Evolutionary conservation across 2,329 filamentous ascomycete species (phyloP).

Genomic region (Tolypocladium guangdongense): DNA sequence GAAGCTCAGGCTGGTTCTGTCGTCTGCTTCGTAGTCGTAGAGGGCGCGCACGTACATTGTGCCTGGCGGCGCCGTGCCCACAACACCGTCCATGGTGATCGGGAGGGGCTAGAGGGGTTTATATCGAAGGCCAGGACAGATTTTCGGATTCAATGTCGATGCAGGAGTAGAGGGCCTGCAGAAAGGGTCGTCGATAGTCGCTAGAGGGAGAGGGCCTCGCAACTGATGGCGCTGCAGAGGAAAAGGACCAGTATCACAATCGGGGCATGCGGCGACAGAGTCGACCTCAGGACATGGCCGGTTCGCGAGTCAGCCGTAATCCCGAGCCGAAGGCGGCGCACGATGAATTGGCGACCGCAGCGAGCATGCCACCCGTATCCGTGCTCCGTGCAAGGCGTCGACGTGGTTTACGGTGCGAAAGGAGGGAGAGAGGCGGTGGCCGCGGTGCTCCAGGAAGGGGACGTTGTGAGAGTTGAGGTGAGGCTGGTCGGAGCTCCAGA

Average conservation of each 20-base stretch:
- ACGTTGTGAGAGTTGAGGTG: not conserved
- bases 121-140: not conserved
- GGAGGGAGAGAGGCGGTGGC: not conserved
- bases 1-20: slow-evolving; percentile 93
- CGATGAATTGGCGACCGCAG: slow-evolving; percentile 5
- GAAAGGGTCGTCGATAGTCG: slow-evolving; percentile 5
- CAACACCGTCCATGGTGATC: slow-evolving; percentile 47
- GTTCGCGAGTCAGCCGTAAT: slow-evolving; percentile 17
- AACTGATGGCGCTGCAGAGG: not conserved
- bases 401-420: not conserved
- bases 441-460: not conserved
- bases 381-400: not conserved
- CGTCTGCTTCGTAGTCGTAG: slow-evolving; percentile 97
- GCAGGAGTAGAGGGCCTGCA: not conserved
- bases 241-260: slow-evolving; percentile 12
- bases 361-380: slow-evolving; percentile 9
- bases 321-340: slow-evolving; percentile 14
- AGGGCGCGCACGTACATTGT: slow-evolving; percentile 88
- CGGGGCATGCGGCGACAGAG: slow-evolving; percentile 14
- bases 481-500: not conserved
- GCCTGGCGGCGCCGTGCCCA: slow-evolving; percentile 48
- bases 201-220: not conserved
- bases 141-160: not conserved
- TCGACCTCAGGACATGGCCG: slow-evolving; percentile 24
- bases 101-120: not conserved